Conservation (phyloP, 1,139 yeast species). For the Suhomyces wounanorum region DNA sequence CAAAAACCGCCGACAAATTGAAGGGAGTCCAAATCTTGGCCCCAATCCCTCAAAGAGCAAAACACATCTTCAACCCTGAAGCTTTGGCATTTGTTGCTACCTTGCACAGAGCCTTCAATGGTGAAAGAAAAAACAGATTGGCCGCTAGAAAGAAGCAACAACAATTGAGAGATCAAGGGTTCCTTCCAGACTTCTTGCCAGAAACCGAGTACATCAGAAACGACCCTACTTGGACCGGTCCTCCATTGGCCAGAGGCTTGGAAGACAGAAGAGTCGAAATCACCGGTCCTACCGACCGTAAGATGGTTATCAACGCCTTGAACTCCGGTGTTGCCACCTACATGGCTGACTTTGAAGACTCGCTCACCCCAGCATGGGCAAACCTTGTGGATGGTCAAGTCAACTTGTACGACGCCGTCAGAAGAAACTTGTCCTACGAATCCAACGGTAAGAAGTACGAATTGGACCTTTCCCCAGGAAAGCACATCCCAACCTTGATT, state of each 20-base stretch:
- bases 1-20: slow-evolving; percentile 51
- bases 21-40: slow-evolving; percentile 70
- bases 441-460: slow-evolving; percentile 64
- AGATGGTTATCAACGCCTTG: slow-evolving; percentile 92
- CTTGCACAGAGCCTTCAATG: slow-evolving; percentile 70
- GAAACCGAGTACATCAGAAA: slow-evolving; percentile 71
- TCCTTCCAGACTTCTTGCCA: slow-evolving; percentile 70
- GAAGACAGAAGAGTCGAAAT: slow-evolving; percentile 81
- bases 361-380: slow-evolving; percentile 93
- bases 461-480: slow-evolving; percentile 53
- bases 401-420: slow-evolving; percentile 83
- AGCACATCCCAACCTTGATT: slow-evolving; percentile 71
- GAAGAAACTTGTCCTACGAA: slow-evolving; percentile 60
- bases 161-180: slow-evolving; percentile 63
- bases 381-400: slow-evolving; percentile 89
- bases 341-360: slow-evolving; percentile 95
- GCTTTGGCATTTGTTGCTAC: slow-evolving; percentile 75
- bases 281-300: slow-evolving; percentile 89
- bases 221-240: slow-evolving; percentile 79
- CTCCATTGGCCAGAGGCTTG: slow-evolving; percentile 73
- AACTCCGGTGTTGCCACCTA: slow-evolving; percentile 88
- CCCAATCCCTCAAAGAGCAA: slow-evolving; percentile 58
- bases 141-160: slow-evolving; percentile 63
- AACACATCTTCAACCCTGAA: slow-evolving; percentile 65
- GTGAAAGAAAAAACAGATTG: slow-evolving; percentile 59